Evolutionary conservation across 192 early-diverging fungal genomes (phyloP).

Genomic region (Backusella westeae): DNA sequence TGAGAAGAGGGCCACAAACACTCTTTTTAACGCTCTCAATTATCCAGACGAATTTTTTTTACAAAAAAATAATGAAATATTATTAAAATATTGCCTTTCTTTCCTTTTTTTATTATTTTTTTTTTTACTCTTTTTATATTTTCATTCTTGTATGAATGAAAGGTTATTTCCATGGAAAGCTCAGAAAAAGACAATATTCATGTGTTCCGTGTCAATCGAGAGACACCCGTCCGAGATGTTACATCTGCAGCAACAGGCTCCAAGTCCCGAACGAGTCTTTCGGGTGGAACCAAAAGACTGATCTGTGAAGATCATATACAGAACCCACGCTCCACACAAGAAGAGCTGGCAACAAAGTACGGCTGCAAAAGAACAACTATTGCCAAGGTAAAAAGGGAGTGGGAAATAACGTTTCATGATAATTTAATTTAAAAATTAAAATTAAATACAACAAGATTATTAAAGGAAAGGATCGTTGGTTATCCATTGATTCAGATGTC

Average conservation of each 20-base stretch:
- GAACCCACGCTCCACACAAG: slow-evolving; percentile 16
- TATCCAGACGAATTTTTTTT: background rate
- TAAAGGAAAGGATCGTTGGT: slow-evolving; percentile 16
- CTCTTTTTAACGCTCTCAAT: background rate
- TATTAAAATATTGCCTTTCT: background rate
- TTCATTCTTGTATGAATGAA: background rate
- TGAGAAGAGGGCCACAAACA: background rate
- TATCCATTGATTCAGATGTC: slow-evolving; percentile 15
- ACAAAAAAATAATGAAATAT: too few relatives aligned
- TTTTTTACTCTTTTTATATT: background rate
- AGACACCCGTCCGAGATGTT: background rate
- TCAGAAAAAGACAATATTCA: slow-evolving; percentile 9
- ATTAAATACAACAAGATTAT: background rate
- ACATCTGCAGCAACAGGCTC: background rate
- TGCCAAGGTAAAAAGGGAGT: slow-evolving; percentile 7
- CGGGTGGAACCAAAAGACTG: slow-evolving; percentile 12
- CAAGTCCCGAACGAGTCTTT: slow-evolving; percentile 19
- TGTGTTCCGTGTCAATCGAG: slow-evolving; percentile 18
- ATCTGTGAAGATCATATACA: slow-evolving; percentile 18
- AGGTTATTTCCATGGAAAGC: background rate
- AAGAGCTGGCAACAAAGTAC: slow-evolving; percentile 19
- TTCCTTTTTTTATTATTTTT: background rate
- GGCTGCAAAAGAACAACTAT: slow-evolving; percentile 22
- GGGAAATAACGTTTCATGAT: background rate
- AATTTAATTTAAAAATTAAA: background rate